phyloP scores from a whole-genome alignment of 805 yeast species.

The Schizosaccharomyces cryophilus region DNA sequence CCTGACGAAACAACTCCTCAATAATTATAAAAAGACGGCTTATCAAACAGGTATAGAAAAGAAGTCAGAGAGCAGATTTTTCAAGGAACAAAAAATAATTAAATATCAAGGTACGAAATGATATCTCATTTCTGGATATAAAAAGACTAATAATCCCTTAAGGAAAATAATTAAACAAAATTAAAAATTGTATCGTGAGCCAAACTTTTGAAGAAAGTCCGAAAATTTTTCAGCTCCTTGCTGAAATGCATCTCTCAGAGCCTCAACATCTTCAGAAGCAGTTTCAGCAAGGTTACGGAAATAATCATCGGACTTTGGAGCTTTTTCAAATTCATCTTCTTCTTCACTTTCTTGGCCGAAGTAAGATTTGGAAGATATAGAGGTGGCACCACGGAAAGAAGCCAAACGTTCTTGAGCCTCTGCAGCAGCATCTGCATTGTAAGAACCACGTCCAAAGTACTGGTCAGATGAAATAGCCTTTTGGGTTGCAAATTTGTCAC shows the following conservation, averaged over 20 bases:
- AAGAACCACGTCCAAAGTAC: slow-evolving; percentile 67
- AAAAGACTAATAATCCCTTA: no score
- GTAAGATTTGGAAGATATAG: slow-evolving; percentile 78
- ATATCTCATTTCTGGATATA: no score
- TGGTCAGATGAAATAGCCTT: slow-evolving; percentile 93
- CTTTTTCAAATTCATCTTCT: slow-evolving; percentile 15
- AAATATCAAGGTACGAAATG: no score
- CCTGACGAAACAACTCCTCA: no score
- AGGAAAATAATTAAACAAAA: background rate
- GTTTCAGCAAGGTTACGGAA: slow-evolving; percentile 46
- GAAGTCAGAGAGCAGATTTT: no score
- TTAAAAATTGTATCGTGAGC: slow-evolving; percentile 17
- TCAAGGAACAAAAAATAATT: no score
- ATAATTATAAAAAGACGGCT: no score
- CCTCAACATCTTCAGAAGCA: slow-evolving; percentile 74
- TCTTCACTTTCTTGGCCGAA: slow-evolving; percentile 59
- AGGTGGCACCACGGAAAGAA: slow-evolving; percentile 60
- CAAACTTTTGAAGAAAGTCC: slow-evolving; percentile 54
- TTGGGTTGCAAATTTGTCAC: slow-evolving; percentile 52
- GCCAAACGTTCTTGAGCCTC: slow-evolving; percentile 70
- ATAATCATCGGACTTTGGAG: slow-evolving; percentile 23
- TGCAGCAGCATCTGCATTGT: slow-evolving; percentile 47
- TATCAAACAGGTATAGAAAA: no score
- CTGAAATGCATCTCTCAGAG: slow-evolving; percentile 73
- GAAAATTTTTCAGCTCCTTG: slow-evolving; percentile 81